These are phyloP conservation scores for Sphaerosporella brunnea DNA, from an alignment of 495 filamentous ascomycete species.

Conservation along the genomic window DNA sequence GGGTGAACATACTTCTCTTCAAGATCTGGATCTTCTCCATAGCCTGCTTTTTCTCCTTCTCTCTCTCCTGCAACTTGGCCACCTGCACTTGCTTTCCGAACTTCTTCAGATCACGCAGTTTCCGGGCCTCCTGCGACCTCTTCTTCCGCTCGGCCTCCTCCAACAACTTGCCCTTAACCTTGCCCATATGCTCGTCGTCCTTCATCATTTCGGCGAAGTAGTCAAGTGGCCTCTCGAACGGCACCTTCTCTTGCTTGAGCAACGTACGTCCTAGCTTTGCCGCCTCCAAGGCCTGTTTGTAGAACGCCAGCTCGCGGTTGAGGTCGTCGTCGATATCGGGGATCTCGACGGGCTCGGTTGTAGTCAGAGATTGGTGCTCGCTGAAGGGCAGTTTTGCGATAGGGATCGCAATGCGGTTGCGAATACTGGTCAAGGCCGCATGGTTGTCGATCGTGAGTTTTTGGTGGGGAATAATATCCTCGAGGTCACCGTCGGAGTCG, in stretches of 20 bases:
- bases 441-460: slow-evolving; percentile 97
- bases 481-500: slow-evolving; percentile 57
- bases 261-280: slow-evolving; percentile 49
- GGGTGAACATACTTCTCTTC: slow-evolving; percentile 62
- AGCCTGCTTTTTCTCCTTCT: slow-evolving; percentile 74
- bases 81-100: slow-evolving; percentile 98
- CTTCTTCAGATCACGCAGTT: slow-evolving; percentile 90
- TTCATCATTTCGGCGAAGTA: slow-evolving; percentile 99
- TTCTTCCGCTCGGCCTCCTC: slow-evolving; percentile 86
- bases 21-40: slow-evolving; percentile 82
- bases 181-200: slow-evolving; percentile 93
- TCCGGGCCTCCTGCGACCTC: slow-evolving; percentile 74
- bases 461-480: slow-evolving; percentile 67
- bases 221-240: slow-evolving; percentile 74
- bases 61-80: slow-evolving; percentile 81
- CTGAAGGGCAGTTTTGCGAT: slow-evolving; percentile 38
- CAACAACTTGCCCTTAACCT: slow-evolving; percentile 80
- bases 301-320: slow-evolving; percentile 73
- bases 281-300: slow-evolving; percentile 71
- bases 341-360: slow-evolving; percentile 30
- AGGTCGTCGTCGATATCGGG: slow-evolving; percentile 34
- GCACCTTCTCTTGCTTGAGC: slow-evolving; percentile 52
- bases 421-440: slow-evolving; percentile 54
- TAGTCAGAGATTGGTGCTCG: slow-evolving; percentile 40
- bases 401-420: slow-evolving; percentile 58